These are phyloP conservation scores for Trichophyton verrucosum DNA, from an alignment of 2,329 filamentous ascomycete species.

Conservation along the genomic window DNA sequence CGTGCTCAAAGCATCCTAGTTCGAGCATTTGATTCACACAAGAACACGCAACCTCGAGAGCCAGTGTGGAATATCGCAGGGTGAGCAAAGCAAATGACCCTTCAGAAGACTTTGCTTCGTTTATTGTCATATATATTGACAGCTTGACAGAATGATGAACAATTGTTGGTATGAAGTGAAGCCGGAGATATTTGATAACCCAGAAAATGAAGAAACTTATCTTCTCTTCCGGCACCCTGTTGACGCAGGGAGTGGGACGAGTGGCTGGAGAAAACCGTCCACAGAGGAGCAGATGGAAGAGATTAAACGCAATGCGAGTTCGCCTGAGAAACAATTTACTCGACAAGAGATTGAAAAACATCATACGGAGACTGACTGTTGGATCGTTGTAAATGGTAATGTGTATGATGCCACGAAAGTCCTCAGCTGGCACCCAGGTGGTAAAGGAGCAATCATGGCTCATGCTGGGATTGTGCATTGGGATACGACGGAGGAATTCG, in stretches of 20 bases:
- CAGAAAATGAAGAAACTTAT: slow-evolving; percentile 21
- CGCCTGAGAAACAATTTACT: slow-evolving; percentile 41
- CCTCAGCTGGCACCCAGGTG: slow-evolving; percentile 40
- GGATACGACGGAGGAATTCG: slow-evolving; percentile 39
- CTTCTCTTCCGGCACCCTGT: slow-evolving; percentile 38
- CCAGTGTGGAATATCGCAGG: slow-evolving; percentile 40
- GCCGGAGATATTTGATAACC: slow-evolving; percentile 26
- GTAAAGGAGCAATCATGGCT: slow-evolving; percentile 36
- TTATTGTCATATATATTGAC: neutral
- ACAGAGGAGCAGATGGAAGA: slow-evolving; percentile 34
- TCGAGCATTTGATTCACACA: slow-evolving; percentile 39
- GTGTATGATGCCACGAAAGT: slow-evolving; percentile 41
- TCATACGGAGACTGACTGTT: slow-evolving; percentile 37
- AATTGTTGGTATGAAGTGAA: slow-evolving; percentile 40
- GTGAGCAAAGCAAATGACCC: slow-evolving; percentile 12
- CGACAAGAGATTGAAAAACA: slow-evolving; percentile 44
- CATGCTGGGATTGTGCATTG: slow-evolving; percentile 41
- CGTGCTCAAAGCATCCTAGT: slow-evolving; percentile 34
- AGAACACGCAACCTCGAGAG: slow-evolving; percentile 39
- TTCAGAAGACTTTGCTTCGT: neutral
- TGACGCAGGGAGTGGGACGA: slow-evolving; percentile 33
- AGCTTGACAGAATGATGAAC: slow-evolving; percentile 39
- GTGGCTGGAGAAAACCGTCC: slow-evolving; percentile 42
- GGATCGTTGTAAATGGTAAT: slow-evolving; percentile 42
- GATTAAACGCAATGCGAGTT: slow-evolving; percentile 33